These are phyloP conservation scores for Triticum urartu DNA, from an alignment of 176 grass and related monocot species.

Conservation along the genomic window DNA sequence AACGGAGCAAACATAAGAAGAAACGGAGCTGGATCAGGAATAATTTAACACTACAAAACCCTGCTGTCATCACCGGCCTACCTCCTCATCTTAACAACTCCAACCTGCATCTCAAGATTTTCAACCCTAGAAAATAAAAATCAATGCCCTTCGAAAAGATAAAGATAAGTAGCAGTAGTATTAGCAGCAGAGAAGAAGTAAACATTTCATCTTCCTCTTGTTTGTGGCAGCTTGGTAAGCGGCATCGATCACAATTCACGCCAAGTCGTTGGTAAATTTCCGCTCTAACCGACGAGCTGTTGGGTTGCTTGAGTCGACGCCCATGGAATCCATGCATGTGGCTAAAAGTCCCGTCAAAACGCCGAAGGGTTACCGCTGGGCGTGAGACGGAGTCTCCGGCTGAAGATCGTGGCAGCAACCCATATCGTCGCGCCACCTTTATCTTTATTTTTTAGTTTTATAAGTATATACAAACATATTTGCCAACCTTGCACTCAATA, in stretches of 20 bases:
- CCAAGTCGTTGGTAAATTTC: neutral
- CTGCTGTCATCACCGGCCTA: slow-evolving; percentile 11
- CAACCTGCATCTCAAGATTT: slow-evolving; percentile 3
- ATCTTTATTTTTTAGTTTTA: neutral
- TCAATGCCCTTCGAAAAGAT: neutral
- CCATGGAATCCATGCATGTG: slow-evolving; percentile 25
- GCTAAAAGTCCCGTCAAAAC: slow-evolving; percentile 24
- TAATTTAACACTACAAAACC: slow-evolving; percentile 21
- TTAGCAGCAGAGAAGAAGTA: neutral
- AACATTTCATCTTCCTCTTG: neutral
- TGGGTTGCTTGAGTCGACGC: slow-evolving; percentile 38
- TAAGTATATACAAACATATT: neutral
- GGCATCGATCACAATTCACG: neutral
- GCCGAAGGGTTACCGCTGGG: neutral
- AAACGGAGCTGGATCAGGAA: neutral
- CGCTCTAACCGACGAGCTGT: neutral
- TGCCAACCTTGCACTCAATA: slow-evolving; percentile 16
- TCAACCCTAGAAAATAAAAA: neutral
- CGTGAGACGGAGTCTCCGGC: slow-evolving; percentile 22
- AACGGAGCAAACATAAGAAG: neutral
- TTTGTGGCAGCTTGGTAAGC: slow-evolving; percentile 18
- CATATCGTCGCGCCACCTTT: slow-evolving; percentile 15
- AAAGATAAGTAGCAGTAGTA: no score
- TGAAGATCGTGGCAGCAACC: neutral
- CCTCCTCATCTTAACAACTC: slow-evolving; percentile 42